Percentiles rank a stretch among this genome's conserved stretches.
phyloP scores from a whole-genome alignment of 345 rosid species.

The Bruguiera gymnorhiza region DNA sequence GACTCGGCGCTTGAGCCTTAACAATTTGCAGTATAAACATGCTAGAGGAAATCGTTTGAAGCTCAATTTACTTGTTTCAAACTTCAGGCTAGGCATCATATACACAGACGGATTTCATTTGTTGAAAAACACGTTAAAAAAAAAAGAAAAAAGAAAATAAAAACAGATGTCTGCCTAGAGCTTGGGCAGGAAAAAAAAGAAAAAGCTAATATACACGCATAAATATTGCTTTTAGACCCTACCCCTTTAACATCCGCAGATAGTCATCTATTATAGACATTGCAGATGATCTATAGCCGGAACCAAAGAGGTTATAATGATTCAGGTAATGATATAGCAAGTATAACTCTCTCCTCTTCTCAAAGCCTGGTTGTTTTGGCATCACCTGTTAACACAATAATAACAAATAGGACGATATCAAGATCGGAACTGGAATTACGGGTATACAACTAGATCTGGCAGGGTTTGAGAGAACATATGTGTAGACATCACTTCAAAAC shows the following conservation, averaged over 20 bases:
- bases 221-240: not conserved
- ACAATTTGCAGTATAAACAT: too few relatives aligned
- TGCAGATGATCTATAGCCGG: constrained; percentile 78
- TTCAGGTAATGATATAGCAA: constrained; percentile 87
- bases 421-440: not conserved
- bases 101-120: not conserved
- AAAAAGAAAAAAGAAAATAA: too few relatives aligned
- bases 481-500: too few relatives aligned
- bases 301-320: constrained; percentile 90
- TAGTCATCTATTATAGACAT: constrained; percentile 71
- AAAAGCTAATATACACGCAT: not conserved
- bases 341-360: constrained; percentile 74
- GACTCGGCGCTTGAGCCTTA: too few relatives aligned
- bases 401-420: not conserved
- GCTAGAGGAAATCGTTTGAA: too few relatives aligned
- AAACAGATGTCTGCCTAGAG: not conserved
- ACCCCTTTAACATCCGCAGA: constrained; percentile 51
- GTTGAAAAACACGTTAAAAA: not conserved
- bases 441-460: not conserved
- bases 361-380: constrained; percentile 78
- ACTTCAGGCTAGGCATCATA: not conserved
- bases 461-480: not conserved
- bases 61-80: too few relatives aligned
- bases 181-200: not conserved
- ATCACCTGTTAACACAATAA: constrained; percentile 48